A percentile compares a stretch with the other conserved stretches of the same genome.
Evolutionary conservation across 2,329 filamentous ascomycete genomes (phyloP).

Genomic region (Colletotrichum magnum): DNA sequence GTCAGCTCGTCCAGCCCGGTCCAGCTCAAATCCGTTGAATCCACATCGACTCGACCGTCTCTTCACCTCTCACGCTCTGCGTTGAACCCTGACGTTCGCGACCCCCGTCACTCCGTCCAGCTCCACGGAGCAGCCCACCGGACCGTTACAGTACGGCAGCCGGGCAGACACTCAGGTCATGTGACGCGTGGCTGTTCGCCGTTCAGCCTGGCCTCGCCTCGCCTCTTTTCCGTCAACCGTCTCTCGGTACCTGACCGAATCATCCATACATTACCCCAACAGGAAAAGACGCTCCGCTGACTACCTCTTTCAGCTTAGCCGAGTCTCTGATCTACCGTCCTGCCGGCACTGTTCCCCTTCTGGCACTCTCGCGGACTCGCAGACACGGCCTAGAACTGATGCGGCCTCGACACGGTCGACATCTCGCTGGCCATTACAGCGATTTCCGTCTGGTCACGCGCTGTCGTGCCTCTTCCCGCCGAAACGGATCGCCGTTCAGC

Average conservation of each 20-base stretch:
- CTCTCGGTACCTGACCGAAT: constrained; percentile 38
- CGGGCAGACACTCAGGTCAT: neutral
- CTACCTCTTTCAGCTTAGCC: constrained; percentile 17
- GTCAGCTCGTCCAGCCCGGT: constrained; percentile 24
- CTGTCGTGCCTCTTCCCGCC: constrained; percentile 28
- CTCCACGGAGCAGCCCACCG: constrained; percentile 15
- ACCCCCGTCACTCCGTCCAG: constrained; percentile 11
- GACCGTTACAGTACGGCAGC: constrained; percentile 19
- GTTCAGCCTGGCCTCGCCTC: constrained; percentile 11
- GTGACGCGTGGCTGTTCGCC: constrained; percentile 13
- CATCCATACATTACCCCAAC: constrained; percentile 20
- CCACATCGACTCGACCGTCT: neutral
- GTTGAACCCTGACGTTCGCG: neutral
- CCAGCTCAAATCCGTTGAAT: constrained; percentile 24
- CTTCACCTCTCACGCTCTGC: no score
- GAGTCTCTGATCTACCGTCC: constrained; percentile 30
- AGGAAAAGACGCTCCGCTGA: neutral
- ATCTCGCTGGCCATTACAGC: constrained; percentile 35
- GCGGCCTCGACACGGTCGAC: constrained; percentile 24
- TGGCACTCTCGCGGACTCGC: constrained; percentile 25
- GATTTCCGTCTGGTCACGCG: constrained; percentile 37
- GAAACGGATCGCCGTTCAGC: constrained; percentile 37
- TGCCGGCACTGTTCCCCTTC: constrained; percentile 38
- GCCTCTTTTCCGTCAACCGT: constrained; percentile 37
- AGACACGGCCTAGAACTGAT: constrained; percentile 35